Evolutionary conservation across 768 basidiomycete species (phyloP), one percentile per base, ranked within the genome.

Genomic region (Lanmaoa rubissima): DNA sequence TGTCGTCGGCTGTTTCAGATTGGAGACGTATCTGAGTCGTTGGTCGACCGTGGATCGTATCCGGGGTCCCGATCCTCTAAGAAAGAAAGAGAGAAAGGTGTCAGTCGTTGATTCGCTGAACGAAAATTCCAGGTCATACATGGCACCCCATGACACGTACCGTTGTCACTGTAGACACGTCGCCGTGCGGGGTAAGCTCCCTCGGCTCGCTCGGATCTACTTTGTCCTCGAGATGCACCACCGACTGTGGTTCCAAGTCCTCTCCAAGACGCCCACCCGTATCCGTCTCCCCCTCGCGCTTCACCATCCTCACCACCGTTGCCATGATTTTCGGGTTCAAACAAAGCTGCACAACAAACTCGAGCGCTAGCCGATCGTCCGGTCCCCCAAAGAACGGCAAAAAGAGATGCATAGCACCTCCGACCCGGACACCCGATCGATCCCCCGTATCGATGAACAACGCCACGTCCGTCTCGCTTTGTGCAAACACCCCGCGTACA

Each of bases 351-450:
- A 88, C 81, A 19, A 91, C 88, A 62, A 98, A 85, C 34, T 89
- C 84, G 38, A 98, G 74, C 0, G 93, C 92, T 16, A 94, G 78
- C 3, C 96, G 80, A 68, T 97, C 95, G 69, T 98, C 96, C 0
- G 93, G 89, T 0, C 96, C 96, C 26, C 96, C 95, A 69, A 93
- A 90, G 81, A 98, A 98, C 0, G 93, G 90, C 13, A 97, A 65
- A 73, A 93, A 90, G 14, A 98, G 62, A 66, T 92, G 90, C 65
- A 85, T 80, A 10, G 64, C 69, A 40, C 73, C 73, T 46, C 70
- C 69, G 28, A 56, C 1, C 16, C 47, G 62, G 44, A 60, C 57
- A 1, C 65, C 61, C 34, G 65, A 50, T 9, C 61, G 63, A 51
- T 76, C 74, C 36, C 79, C 79, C 44, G 82, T 80, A 65, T 97